phyloP scores from a whole-genome alignment of 2,329 filamentous ascomycete species.

The Calonectria ilicicola region DNA sequence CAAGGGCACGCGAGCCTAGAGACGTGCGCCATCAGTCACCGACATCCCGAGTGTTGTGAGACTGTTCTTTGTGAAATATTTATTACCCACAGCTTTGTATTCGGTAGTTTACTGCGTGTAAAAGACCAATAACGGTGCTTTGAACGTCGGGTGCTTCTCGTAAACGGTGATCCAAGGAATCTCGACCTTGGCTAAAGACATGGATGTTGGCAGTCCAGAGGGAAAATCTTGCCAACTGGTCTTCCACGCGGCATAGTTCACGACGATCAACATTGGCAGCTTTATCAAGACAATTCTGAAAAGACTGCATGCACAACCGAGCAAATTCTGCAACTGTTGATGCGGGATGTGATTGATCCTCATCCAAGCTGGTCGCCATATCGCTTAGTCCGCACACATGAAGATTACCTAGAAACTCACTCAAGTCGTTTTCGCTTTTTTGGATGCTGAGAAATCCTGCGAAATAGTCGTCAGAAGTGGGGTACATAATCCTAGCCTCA shows the following conservation, averaged over 20 bases:
- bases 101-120: constrained; percentile 24
- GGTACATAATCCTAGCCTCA: neutral
- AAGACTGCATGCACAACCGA: neutral
- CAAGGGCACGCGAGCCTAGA: neutral
- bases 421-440: too few relatives aligned
- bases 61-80: too few relatives aligned
- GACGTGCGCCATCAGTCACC: neutral
- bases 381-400: too few relatives aligned
- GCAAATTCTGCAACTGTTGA: neutral
- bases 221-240: constrained; percentile 35
- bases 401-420: too few relatives aligned
- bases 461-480: neutral
- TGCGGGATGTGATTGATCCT: neutral
- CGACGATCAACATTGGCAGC: neutral
- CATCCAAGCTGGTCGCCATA: neutral
- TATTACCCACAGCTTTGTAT: constrained; percentile 6
- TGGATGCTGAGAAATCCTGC: too few relatives aligned
- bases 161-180: constrained; percentile 32
- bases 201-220: constrained; percentile 26
- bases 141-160: constrained; percentile 25
- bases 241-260: constrained; percentile 18
- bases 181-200: constrained; percentile 18
- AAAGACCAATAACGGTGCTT: constrained; percentile 18
- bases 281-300: constrained; percentile 10
- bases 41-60: neutral